Evolutionary conservation across 331 rosid species (phyloP), one percentile per base, ranked within the genome.

Genomic region (Pyracantha coccinea): DNA sequence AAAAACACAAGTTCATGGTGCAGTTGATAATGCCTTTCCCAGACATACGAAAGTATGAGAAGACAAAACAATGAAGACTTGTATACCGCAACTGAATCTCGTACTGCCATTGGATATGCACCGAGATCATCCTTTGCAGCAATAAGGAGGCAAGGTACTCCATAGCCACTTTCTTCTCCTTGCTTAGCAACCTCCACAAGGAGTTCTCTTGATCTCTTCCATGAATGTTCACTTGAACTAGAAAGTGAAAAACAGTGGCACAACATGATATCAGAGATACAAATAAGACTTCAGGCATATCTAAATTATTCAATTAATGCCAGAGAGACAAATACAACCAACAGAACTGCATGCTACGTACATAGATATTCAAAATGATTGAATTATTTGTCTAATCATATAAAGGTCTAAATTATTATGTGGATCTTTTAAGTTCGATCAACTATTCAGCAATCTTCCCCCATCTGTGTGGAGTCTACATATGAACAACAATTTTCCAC

Each of bases 121-220:
- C 87, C 88, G 66, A 90, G 91, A 89, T 95, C 99, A 80, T 88
- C 93, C 89, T 92, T 92, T 44, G 97, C 90, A 74, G 97, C 91
- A 83, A 92, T 68, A 74, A 95, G 92, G 69, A 95, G 90, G 79
- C 93, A 89, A 66, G 99, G 99, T 82, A 89, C 92, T 68, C 88
- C 88, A 79, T 78, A 83, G 73, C 97, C 92, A 68, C 86, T 87
- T 80, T 85, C 82, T 83, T 95, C 97, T 71, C 93, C 99, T 76
- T 86, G 87, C 81, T 88, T 79, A 23, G 97, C 96, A 89, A 95
- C 92, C 84, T 84, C 88, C 78, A 85, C 85, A 28, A 95, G 96
- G 75, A 95, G 82, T 79, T 92, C 91, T 82, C 84, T 86, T 69
- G 97, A 76, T 80, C 86, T 86, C 83, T 85, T 90, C 95, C 96